Evolutionary conservation across 192 early-diverging fungal species (phyloP).

Genomic region (Entrophospora sp.): DNA sequence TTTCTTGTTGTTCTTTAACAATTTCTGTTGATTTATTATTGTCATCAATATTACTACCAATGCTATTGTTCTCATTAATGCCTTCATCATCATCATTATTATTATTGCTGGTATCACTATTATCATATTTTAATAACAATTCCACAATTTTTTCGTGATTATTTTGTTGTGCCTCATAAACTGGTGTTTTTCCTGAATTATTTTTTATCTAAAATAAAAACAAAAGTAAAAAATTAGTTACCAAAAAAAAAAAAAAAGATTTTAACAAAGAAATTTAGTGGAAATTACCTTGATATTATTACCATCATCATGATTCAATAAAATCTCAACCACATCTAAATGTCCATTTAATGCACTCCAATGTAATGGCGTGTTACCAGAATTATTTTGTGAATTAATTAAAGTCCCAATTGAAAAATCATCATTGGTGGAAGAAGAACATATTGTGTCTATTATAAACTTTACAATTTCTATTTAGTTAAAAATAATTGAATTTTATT

Average conservation of each 20-base stretch:
- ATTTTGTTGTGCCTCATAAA: slow-evolving; percentile 38
- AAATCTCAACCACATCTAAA: slow-evolving; percentile 48
- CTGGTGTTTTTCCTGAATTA: slow-evolving; percentile 26
- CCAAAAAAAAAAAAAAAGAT: background rate
- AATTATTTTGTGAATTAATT: slow-evolving; percentile 48
- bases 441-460: slow-evolving; percentile 36
- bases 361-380: slow-evolving; percentile 68
- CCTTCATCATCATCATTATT: background rate
- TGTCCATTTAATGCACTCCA: slow-evolving; percentile 85
- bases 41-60: too few species aligned
- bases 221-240: background rate
- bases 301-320: slow-evolving; percentile 56
- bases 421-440: too few species aligned
- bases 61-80: too few species aligned
- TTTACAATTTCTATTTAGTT: slow-evolving; percentile 41
- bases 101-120: background rate
- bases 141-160: slow-evolving; percentile 37
- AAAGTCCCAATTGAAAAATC: too few species aligned
- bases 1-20: too few species aligned
- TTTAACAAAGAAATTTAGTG: background rate
- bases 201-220: slow-evolving; percentile 30
- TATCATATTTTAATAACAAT: slow-evolving; percentile 31
- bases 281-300: slow-evolving; percentile 33
- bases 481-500: too few species aligned
- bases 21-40: too few species aligned